Percentiles rank a stretch among this genome's conserved stretches.
Conservation (phyloP, 805 yeast genomes). For the Pichia pseudocactophila region DNA sequence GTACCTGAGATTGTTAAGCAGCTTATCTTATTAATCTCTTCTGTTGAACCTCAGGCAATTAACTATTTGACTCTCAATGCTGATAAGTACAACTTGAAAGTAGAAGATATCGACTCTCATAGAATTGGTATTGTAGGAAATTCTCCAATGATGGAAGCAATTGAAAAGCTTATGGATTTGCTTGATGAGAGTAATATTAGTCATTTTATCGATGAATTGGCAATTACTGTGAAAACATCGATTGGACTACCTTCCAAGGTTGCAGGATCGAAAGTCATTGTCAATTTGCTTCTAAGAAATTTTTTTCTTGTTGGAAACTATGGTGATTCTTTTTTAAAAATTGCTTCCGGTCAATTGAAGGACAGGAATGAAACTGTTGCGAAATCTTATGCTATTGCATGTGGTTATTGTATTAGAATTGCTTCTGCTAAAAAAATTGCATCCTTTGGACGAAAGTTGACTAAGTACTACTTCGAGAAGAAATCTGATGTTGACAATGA, state of each 20-base stretch:
- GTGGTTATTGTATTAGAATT: conserved; percentile 68
- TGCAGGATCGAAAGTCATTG: conserved; percentile 69
- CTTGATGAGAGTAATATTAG: conserved; percentile 44
- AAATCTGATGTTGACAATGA: conserved; percentile 21
- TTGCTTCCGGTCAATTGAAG: conserved; percentile 48
- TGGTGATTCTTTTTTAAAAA: conserved; percentile 54
- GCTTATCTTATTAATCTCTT: conserved; percentile 64
- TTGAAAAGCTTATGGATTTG: conserved; percentile 59
- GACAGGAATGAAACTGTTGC: conserved; percentile 70
- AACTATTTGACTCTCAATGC: conserved; percentile 85
- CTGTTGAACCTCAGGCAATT: conserved; percentile 83
- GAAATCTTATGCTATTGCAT: conserved; percentile 66
- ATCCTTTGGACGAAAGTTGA: conserved; percentile 44
- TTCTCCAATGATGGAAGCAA: conserved; percentile 85
- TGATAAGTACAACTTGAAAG: conserved; percentile 68
- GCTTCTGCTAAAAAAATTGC: conserved; percentile 44
- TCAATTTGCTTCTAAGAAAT: conserved; percentile 52
- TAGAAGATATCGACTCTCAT: conserved; percentile 66
- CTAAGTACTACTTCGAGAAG: conserved; percentile 48
- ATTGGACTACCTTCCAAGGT: conserved; percentile 91
- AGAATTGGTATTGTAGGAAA: conserved; percentile 63
- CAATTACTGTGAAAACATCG: conserved; percentile 50
- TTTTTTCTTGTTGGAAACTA: conserved; percentile 35
- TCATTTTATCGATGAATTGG: conserved; percentile 40
- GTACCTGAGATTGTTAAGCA: conserved; percentile 63